Evolutionary conservation across 2,329 filamentous ascomycete species (phyloP), one percentile per base, ranked within the genome.

Genomic region (Cladophialophora yegresii): DNA sequence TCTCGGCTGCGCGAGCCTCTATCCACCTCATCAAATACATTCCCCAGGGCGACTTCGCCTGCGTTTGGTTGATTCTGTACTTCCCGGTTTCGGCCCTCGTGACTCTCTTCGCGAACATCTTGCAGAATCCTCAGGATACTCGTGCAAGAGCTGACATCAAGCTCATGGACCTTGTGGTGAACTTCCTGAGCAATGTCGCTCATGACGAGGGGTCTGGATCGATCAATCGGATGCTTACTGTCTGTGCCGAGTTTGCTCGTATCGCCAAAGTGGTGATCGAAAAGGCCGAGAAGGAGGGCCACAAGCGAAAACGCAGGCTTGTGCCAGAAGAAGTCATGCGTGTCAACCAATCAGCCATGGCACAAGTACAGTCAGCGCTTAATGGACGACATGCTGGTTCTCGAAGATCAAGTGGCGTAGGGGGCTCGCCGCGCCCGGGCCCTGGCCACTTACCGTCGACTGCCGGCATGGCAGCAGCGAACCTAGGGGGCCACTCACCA

Each of bases 11-110:
- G 1, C 84, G 95, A 71, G 93, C 93, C 1, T 96, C 92, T 2
- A 97, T 99, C 63, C 91, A 95, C 65, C 79, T 99, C 49, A 87
- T 99, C 68, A 96, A 96, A 77, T 98, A 98, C 75, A 92, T 98
- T 54, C 95, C 95, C 0, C 92, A 96, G 74, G 93, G 93, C 53
- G 95, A 99, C 75, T 93, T 93, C 74, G 89, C 91, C 55, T 97
- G 92, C 77, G 93, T 98, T 58, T 99, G 95, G 93, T 84, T 99
- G 74, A 91, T 97, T 70, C 81, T 98, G 10, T 99, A 99, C 77
- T 99, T 96, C 78, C 95, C 95, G 0, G 93, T 99, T 8, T 96
- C 95, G 0, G 91, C 95, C 0, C 84, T 98, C 4, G 92, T 99
- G 51, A 98, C 95, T 0, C 81, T 99, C 1, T 99, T 99, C 73